Base-by-base conservation (phyloP, 2,329 filamentous ascomycete species). In the Mycosphaerella arachidis region DNA sequence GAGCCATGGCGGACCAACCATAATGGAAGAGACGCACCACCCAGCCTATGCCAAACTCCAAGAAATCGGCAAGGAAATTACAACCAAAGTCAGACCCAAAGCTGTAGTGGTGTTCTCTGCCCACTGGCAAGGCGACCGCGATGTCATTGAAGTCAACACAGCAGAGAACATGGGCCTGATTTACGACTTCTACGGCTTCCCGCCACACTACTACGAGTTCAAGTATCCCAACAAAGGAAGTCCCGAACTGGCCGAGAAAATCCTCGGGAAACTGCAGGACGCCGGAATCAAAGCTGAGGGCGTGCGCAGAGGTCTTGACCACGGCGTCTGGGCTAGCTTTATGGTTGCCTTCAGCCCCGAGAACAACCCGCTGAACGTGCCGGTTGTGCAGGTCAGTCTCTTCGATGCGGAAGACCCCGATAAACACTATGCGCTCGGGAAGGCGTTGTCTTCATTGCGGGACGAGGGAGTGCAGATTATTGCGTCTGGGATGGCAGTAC, bases 121-220 rank as follows among this genome's bases (percentile, higher is more conserved):
- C 0, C 89, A 92, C 73, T 92, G 89, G 89, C 86, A 90, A 74
- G 85, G 81, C 6, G 50, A 75, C 70, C 74, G 75, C 43, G 76
- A 81, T 66, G 79, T 76, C 3, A 82, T 91, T 62, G 78, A 87
- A 67, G 81, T 91, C 66, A 91, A 90, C 71, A 84, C 82, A 8
- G 85, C 83, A 3, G 84, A 84, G 58, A 75, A 79, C n/a, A 85
- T 82, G 3, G 83, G 86, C 59, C 70, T 91, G 64, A 88, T 91
- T 54, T 91, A 90, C 71, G 88, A 91, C 70, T 90, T 89, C 76
- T 88, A 88, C 69, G 86, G 87, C 1, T 91, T 91, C 71, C 88
- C 88, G 0, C 73, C 80, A 1, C 80, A 89, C 66, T 91, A 85
- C 69, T 91, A 91, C 72, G 76, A 86, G 62, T 84, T 86, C 55